Percentiles rank a stretch among this genome's conserved stretches.
phyloP scores from a whole-genome alignment of 1,139 yeast genomes.

The Magnusiomyces magnusii region DNA sequence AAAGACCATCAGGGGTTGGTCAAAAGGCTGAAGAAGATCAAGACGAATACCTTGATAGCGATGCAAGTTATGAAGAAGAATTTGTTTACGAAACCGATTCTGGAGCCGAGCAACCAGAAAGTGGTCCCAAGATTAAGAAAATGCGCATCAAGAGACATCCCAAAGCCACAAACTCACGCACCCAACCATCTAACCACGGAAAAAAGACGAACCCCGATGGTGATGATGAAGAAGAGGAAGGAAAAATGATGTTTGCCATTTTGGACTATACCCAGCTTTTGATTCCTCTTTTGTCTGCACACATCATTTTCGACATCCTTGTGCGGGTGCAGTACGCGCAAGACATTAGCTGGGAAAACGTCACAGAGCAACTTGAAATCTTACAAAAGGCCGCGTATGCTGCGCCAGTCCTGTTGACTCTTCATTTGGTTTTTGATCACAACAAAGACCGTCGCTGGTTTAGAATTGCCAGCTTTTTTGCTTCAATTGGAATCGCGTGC shows the following conservation, averaged over 20 bases:
- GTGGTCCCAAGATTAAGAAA: conserved; percentile 1
- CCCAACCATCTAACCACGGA: neutral
- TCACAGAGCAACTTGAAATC: conserved; percentile 16
- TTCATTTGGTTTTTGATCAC: conserved; percentile 26
- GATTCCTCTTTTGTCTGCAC: conserved; percentile 31
- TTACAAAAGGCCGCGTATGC: conserved; percentile 20
- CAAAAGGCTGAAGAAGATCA: neutral
- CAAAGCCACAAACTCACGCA: too few relatives aligned
- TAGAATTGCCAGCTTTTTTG: conserved; percentile 22
- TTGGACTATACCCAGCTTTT: conserved; percentile 30
- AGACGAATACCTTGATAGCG: neutral
- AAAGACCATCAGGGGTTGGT: neutral
- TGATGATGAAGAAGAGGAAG: conserved; percentile 23
- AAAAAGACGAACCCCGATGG: neutral
- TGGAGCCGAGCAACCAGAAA: neutral
- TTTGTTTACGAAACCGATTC: neutral
- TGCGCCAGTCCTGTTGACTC: conserved; percentile 27
- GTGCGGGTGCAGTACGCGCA: conserved; percentile 31
- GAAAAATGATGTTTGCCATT: conserved; percentile 24
- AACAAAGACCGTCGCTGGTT: conserved; percentile 20
- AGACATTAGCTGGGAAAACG: conserved; percentile 15
- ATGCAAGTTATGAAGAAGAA: neutral
- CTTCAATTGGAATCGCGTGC: conserved; percentile 29
- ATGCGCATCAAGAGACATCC: neutral
- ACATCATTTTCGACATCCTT: conserved; percentile 30